Base-by-base conservation (phyloP, 768 basidiomycete species). In the Pleurotus eryngii region DNA sequence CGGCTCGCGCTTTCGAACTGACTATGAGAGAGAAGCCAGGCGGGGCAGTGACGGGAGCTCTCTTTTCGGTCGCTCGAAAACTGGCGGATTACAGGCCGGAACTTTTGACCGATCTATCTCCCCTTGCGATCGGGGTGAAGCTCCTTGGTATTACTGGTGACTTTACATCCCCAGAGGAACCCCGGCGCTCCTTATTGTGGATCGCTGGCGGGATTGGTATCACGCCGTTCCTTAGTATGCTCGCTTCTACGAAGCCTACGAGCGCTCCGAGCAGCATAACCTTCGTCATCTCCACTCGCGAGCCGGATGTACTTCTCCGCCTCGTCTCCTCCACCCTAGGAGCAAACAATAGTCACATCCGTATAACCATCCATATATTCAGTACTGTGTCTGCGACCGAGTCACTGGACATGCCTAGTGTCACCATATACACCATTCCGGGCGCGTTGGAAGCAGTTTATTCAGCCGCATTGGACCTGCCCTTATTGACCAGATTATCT, bases 191-290 rank as follows among this genome's bases (percentile, higher is more conserved):
- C 30, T 62, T 83, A 26, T 66, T 85, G 24, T 86, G 82, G 83
- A 68, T 83, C n/a, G 84, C 83, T 1, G 85, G 83, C 20, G 85
- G 85, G 0, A 86, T 87, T 40, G 85, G 86, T 3, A 47, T 87
- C 17, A 87, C 86, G 15, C 85, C 84, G 0, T 87, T 83, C 67
- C 63, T 87, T n/a, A 76, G 77, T 24, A 77, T 86, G 79, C 71
- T 84, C 0, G 54, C 61, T 15, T 64, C 63, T 4, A 54, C 70
- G 12, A 55, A 61, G 15, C 3, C 39, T 48, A 24, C 57, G 49
- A 45, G 59, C 17, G 48, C 49, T 15, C 24, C 56, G 27, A 68
- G 68, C 59, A 76, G 82, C 59, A 71, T 86, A n/a, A 68, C 69
- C 0, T 70, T 86, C 26, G 66, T 77, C 3, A 58, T 85, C 2